Evolutionary conservation across 331 rosid species (phyloP).

Genomic region (Cydonia oblonga): DNA sequence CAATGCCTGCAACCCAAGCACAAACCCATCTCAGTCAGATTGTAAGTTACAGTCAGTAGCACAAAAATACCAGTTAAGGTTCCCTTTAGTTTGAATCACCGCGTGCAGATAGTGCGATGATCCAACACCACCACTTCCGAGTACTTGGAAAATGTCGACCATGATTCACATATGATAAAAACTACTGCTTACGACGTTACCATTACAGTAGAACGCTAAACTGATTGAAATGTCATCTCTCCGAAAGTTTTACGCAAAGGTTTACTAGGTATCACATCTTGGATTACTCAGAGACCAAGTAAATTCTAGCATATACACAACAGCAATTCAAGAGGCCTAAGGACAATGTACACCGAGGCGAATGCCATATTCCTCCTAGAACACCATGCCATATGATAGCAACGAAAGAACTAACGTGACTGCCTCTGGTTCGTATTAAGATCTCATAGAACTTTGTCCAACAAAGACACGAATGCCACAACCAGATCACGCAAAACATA

Average conservation of each 20-base stretch:
- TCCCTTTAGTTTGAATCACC: background rate
- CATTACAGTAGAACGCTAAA: no score
- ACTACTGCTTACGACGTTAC: background rate
- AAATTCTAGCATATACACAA: background rate
- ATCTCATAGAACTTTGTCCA: background rate
- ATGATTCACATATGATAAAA: background rate
- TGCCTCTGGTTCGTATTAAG: background rate
- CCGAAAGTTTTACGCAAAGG: background rate
- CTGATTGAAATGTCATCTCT: no score
- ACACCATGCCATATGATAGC: background rate
- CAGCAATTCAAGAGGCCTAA: background rate
- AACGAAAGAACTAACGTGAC: background rate
- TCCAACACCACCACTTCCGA: background rate
- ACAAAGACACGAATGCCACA: background rate
- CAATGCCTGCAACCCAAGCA: conserved; percentile 13
- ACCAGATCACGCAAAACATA: background rate
- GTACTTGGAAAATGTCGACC: background rate
- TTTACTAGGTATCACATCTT: background rate
- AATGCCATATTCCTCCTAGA: no score
- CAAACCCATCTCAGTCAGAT: background rate
- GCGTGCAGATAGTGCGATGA: background rate
- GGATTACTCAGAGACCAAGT: background rate
- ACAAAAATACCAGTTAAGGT: background rate
- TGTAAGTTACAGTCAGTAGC: background rate
- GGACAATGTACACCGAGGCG: no score